Base-by-base conservation (phyloP, 23 red algal genomes). In the Gracilaria domingensis region DNA sequence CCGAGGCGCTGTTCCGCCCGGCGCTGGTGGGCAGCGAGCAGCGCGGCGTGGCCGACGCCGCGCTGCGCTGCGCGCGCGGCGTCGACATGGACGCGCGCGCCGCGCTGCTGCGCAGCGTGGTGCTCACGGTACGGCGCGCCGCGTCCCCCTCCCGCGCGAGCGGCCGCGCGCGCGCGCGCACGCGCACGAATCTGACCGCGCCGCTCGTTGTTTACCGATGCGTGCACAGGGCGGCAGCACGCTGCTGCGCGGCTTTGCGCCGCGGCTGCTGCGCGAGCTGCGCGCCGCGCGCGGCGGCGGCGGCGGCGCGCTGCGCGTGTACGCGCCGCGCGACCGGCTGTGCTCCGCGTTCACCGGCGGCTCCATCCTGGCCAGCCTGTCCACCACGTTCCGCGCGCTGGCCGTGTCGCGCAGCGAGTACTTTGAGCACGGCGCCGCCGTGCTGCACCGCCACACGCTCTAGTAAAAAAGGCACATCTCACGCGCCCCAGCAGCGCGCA, bases 381-480 rank as follows among this genome's bases (percentile, higher is more conserved):
- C 89, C 34, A 89, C 85, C 14, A 97, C 95, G 53, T 94, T 97
- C 78, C 82, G 91, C 71, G 48, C 91, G 51, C 93, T 97, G 90
- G 87, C 89, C 37, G 69, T 94, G 29, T 83, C 87, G 33, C 84
- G 75, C 47, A 61, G 59, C 21, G 90, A 97, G 57, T 97, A 97
- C 60, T 91, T 85, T 55, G 95, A 97, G 85, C 58, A 83, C 42
- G 88, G 88, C 34, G 50, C 51, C 38, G 67, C 42, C 42, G 71
- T 79, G 45, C 48, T 89, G 29, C 85, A 89, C 53, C 40, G n/a
- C 51, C 61, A 89, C 20, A 30, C 38, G 20, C 55, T 78, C 8
- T 88, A 65, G 72, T 8, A 48, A 48, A 48, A 48, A 48, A 49
- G 0, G 18, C 34, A n/a, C 11, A 24, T 6, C 0, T 37, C 40